Percentiles rank a stretch among this genome's conserved stretches.
Conservation (phyloP, 2,329 filamentous ascomycete genomes). For the Cucurbitaria berberidis region DNA sequence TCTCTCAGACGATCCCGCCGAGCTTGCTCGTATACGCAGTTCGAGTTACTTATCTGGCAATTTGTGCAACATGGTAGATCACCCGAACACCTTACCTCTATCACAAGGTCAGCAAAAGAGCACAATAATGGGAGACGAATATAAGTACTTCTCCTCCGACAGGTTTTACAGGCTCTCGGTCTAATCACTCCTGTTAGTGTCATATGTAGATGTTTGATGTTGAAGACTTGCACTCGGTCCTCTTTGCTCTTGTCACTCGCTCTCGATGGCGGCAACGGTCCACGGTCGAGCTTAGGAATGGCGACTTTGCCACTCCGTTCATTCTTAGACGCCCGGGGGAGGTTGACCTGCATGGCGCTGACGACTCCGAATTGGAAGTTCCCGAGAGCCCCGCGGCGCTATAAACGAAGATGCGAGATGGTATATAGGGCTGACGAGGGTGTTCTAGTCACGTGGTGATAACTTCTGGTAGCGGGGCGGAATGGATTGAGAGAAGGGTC, state of each 20-base stretch:
- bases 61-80: slow-evolving; percentile 38
- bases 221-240: not conserved
- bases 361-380: not conserved
- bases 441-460: not conserved
- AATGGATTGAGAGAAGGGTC: not conserved
- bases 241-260: not conserved
- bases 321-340: not conserved
- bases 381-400: not conserved
- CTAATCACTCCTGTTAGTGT: not conserved
- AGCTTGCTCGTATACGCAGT: slow-evolving; percentile 41
- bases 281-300: slow-evolving; percentile 5
- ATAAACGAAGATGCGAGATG: not conserved
- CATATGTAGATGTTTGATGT: not conserved
- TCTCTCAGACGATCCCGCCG: slow-evolving; percentile 43
- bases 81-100: slow-evolving; percentile 46
- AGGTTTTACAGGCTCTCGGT: slow-evolving; percentile 31
- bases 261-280: not conserved
- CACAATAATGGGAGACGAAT: not conserved
- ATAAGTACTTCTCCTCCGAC: slow-evolving; percentile 28
- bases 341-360: not conserved
- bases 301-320: not conserved
- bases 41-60: slow-evolving; percentile 32
- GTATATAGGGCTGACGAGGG: not conserved
- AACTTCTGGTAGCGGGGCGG: not conserved
- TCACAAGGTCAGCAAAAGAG: not conserved